phyloP scores from a whole-genome alignment of 257 asterid genomes.

The Osmanthus fragrans region DNA sequence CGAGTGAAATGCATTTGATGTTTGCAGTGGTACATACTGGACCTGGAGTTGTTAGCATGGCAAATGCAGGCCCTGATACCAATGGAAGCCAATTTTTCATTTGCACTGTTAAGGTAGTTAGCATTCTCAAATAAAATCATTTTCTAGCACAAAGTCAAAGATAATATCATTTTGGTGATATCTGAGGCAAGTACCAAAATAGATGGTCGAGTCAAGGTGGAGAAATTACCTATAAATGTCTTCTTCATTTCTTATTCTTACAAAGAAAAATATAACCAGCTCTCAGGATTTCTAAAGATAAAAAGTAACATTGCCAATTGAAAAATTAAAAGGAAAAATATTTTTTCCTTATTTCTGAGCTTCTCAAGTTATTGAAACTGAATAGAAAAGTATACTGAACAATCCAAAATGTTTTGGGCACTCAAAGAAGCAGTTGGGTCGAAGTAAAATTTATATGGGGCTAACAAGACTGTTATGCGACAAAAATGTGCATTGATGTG shows the following conservation, averaged over 20 bases:
- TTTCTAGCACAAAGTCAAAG: background rate
- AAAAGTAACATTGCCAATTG: background rate
- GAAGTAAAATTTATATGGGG: background rate
- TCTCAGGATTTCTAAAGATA: background rate
- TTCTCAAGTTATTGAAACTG: background rate
- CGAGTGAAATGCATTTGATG: conserved; percentile 12
- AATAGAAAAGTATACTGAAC: background rate
- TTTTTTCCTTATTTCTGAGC: background rate
- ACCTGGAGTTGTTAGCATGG: conserved; percentile 98
- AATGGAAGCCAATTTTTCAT: conserved; percentile 98
- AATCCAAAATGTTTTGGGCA: background rate
- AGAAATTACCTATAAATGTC: background rate
- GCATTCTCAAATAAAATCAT: background rate
- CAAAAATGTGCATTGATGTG: background rate
- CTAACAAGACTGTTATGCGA: background rate
- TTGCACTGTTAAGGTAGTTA: conserved; percentile 82
- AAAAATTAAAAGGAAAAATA: background rate
- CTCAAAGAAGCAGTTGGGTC: background rate
- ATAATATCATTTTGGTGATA: background rate
- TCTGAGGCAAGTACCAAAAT: conserved; percentile 3
- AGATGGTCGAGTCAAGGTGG: background rate
- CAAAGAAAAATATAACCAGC: conserved; percentile 5
- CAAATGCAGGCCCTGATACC: conserved; percentile 97
- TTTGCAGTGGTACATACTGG: conserved; percentile 85
- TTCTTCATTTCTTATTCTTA: conserved; percentile 1